Conservation (phyloP, 495 filamentous ascomycete genomes). For the Geopyxis carbonaria region DNA sequence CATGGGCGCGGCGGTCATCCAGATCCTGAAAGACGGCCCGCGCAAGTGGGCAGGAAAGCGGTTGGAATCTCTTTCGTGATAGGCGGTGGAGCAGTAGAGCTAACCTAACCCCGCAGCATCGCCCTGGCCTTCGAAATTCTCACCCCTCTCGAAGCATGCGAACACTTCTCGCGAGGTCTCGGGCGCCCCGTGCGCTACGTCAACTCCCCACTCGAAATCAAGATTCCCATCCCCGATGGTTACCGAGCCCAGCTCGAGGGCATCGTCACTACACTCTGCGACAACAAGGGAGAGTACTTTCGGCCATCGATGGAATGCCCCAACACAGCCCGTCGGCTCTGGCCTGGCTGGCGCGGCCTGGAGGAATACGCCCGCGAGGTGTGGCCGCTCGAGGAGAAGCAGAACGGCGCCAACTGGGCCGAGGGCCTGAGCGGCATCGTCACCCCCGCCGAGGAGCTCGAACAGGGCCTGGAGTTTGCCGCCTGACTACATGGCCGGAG, state of each 20-base stretch:
- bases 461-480: conserved; percentile 8
- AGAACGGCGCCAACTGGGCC: conserved; percentile 77
- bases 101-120: conserved; percentile 38
- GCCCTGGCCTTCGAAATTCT: conserved; percentile 84
- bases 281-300: conserved; percentile 49
- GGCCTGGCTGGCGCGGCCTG: conserved; percentile 80
- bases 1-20: conserved; percentile 80
- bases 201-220: conserved; percentile 61
- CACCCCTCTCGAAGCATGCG: conserved; percentile 65
- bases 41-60: conserved; percentile 67
- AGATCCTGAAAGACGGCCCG: conserved; percentile 87
- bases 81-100: background rate
- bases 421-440: conserved; percentile 2
- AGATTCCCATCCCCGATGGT: conserved; percentile 68
- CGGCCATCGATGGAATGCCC: conserved; percentile 46
- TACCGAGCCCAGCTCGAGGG: conserved; percentile 78
- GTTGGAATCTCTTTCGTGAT: background rate
- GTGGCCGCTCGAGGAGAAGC: conserved; percentile 83
- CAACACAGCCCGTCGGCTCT: conserved; percentile 55
- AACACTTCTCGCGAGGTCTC: conserved; percentile 60
- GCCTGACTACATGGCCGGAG: too few species aligned
- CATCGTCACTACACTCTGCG: conserved; percentile 44
- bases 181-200: conserved; percentile 60
- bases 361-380: conserved; percentile 94
- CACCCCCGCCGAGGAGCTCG: conserved; percentile 6